These are phyloP conservation scores for Arachis hypogaea DNA, from an alignment of 306 rosid genomes.

Conservation along the genomic window DNA sequence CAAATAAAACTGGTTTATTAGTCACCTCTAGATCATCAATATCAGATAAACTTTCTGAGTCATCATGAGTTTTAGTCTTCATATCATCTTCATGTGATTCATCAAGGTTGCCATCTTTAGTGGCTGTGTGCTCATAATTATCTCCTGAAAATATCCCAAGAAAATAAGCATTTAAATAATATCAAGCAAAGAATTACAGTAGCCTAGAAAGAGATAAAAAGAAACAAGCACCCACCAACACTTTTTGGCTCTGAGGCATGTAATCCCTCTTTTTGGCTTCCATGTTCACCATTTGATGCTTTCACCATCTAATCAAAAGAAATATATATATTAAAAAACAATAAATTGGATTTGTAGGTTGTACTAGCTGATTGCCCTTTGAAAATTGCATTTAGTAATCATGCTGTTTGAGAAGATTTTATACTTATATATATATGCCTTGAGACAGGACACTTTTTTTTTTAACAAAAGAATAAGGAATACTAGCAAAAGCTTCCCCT, in stretches of 20 bases:
- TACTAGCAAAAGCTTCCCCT: conserved; percentile 5
- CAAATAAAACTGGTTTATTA: conserved; percentile 21
- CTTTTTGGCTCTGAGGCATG: conserved; percentile 36
- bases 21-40: conserved; percentile 65
- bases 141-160: conserved; percentile 36
- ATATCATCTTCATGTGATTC: conserved; percentile 41
- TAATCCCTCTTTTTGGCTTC: conserved; percentile 30
- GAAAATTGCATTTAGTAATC: neutral
- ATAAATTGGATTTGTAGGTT: conserved; percentile 8
- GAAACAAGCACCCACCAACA: conserved; percentile 30
- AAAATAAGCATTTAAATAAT: conserved; percentile 29
- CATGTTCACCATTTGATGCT: conserved; percentile 34
- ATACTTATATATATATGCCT: conserved; percentile 9
- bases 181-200: conserved; percentile 3
- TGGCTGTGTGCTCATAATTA: conserved; percentile 13
- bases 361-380: neutral
- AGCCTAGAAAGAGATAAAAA: neutral
- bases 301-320: conserved; percentile 39
- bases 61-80: conserved; percentile 36
- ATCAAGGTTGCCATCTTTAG: conserved; percentile 34
- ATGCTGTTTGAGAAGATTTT: conserved; percentile 11
- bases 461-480: conserved; percentile 17
- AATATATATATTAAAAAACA: neutral
- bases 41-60: conserved; percentile 66
- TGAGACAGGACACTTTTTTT: conserved; percentile 28